Conservation (phyloP, 495 filamentous ascomycete genomes). For the Articulospora tetracladia region DNA sequence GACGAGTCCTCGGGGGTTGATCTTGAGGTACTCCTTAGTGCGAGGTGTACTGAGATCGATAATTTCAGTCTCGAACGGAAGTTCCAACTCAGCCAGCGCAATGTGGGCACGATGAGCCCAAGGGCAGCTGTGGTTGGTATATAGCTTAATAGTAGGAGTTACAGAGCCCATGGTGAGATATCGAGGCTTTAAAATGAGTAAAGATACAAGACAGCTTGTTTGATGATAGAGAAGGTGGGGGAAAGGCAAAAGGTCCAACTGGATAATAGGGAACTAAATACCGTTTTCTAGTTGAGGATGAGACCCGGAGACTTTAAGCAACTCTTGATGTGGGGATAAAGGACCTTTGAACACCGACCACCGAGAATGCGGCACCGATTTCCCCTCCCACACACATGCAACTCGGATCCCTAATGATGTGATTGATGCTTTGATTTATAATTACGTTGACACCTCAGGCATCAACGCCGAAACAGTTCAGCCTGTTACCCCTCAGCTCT, state of each 20-base stretch:
- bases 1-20: slow-evolving; percentile 85
- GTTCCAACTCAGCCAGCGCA: slow-evolving; percentile 63
- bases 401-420: too few relatives aligned
- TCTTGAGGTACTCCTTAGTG: slow-evolving; percentile 75
- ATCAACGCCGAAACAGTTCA: too few relatives aligned
- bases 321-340: not conserved
- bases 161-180: slow-evolving; percentile 10
- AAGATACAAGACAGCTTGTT: not conserved
- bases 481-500: too few relatives aligned
- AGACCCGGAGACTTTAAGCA: not conserved
- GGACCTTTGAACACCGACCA: not conserved
- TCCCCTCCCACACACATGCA: too few relatives aligned
- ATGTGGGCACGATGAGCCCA: slow-evolving; percentile 84
- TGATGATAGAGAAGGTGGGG: not conserved
- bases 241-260: too few relatives aligned
- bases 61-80: slow-evolving; percentile 75
- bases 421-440: too few relatives aligned
- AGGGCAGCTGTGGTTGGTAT: slow-evolving; percentile 51
- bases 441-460: too few relatives aligned
- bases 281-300: too few relatives aligned
- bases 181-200: not conserved
- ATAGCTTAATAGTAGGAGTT: not conserved
- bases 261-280: too few relatives aligned
- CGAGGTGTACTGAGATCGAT: slow-evolving; percentile 73
- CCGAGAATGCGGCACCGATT: not conserved